These are phyloP conservation scores for Phytophthora ohioensis DNA, from an alignment of 352 stramenopile genomes.

Conservation along the genomic window DNA sequence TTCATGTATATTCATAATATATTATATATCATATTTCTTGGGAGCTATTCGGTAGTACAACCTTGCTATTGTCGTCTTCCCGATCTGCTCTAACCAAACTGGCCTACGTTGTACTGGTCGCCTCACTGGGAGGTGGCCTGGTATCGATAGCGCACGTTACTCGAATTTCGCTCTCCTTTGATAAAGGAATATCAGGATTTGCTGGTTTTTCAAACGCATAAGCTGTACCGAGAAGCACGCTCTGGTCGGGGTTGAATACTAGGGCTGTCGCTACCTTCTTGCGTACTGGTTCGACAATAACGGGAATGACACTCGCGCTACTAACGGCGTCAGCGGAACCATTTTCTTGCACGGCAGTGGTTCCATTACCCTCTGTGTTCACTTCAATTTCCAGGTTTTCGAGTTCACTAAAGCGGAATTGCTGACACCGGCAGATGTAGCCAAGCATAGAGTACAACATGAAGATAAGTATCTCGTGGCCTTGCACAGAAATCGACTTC, in stretches of 20 bases:
- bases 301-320: constrained; percentile 12
- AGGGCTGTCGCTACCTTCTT: constrained; percentile 33
- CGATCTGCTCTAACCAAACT: too few species aligned
- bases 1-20: too few species aligned
- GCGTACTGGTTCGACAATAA: constrained; percentile 13
- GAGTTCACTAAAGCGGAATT: constrained; percentile 63
- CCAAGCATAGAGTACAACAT: constrained; percentile 48
- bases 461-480: constrained; percentile 54
- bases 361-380: background rate
- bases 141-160: background rate
- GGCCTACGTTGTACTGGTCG: too few species aligned
- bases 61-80: too few species aligned
- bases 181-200: background rate
- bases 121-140: background rate
- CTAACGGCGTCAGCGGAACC: constrained; percentile 12
- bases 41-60: too few species aligned
- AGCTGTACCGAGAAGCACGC: constrained; percentile 42
- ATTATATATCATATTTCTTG: too few species aligned
- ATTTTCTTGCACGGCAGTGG: background rate
- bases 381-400: constrained; percentile 32
- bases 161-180: constrained; percentile 6
- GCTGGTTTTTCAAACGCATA: constrained; percentile 19
- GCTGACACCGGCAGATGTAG: constrained; percentile 65
- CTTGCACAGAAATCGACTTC: constrained; percentile 47
- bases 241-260: constrained; percentile 33